phyloP scores from a whole-genome alignment of 106 monocot species.

The Dioscorea zingiberensis region DNA sequence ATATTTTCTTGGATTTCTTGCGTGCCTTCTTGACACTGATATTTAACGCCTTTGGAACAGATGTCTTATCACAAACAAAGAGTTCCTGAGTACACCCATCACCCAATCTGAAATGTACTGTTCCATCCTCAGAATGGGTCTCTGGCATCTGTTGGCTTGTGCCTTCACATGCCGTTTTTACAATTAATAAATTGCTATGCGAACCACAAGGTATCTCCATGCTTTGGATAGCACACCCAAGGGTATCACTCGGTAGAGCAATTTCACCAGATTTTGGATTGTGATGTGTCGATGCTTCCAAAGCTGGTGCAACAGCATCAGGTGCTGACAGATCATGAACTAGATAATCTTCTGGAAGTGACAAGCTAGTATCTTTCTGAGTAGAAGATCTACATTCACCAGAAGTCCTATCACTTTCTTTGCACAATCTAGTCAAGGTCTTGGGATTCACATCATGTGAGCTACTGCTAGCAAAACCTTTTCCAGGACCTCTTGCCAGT shows the following conservation, averaged over 20 bases:
- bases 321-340: slow-evolving; percentile 2
- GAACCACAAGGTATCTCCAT: too few relatives aligned
- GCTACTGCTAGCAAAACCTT: slow-evolving; percentile 2
- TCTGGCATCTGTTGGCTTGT: too few relatives aligned
- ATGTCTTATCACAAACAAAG: slow-evolving; percentile 3
- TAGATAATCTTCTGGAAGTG: not conserved
- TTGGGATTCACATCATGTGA: slow-evolving; percentile 3
- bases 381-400: not conserved
- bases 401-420: slow-evolving; percentile 5
- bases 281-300: slow-evolving; percentile 1
- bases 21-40: slow-evolving; percentile 27
- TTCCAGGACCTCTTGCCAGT: slow-evolving; percentile 18
- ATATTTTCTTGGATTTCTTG: slow-evolving; percentile 64
- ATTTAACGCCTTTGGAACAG: slow-evolving; percentile 11
- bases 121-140: too few relatives aligned
- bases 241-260: not conserved
- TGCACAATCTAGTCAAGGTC: not conserved
- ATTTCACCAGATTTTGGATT: not conserved
- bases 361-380: not conserved
- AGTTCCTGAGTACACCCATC: too few relatives aligned
- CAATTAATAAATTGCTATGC: not conserved
- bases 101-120: too few relatives aligned
- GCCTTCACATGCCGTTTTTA: too few relatives aligned
- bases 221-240: too few relatives aligned
- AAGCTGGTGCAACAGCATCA: not conserved